Evolutionary conservation across 768 basidiomycete genomes (phyloP).

Genomic region (Hortiboletus flavorubellus): DNA sequence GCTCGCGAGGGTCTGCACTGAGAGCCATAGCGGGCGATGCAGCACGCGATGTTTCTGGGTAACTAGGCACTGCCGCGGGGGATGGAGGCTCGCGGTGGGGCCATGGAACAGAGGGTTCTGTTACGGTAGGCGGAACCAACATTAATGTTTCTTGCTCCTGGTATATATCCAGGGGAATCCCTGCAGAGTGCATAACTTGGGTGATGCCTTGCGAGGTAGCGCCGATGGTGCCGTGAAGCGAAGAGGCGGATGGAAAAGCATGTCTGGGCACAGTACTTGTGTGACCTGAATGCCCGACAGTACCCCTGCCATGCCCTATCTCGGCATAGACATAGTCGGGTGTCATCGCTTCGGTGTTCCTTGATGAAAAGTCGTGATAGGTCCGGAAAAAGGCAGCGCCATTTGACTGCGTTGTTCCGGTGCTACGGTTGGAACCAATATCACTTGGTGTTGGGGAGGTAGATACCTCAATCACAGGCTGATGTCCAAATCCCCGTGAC

Average conservation of each 20-base stretch:
- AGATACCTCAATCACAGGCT: conserved; percentile 61
- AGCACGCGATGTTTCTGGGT: conserved; percentile 42
- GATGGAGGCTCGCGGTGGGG: conserved; percentile 44
- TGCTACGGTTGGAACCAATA: conserved; percentile 53
- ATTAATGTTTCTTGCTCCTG: conserved; percentile 10
- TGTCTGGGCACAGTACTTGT: conserved; percentile 21
- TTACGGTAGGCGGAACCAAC: conserved; percentile 10
- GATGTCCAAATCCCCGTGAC: conserved; percentile 43
- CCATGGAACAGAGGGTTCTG: conserved; percentile 36
- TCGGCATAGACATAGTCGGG: conserved; percentile 76
- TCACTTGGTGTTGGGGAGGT: conserved; percentile 61
- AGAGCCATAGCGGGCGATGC: conserved; percentile 32
- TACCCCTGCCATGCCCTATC: conserved; percentile 69
- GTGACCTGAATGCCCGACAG: conserved; percentile 23
- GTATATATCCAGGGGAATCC: conserved; percentile 23
- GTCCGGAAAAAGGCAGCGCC: conserved; percentile 61
- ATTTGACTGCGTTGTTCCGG: conserved; percentile 49
- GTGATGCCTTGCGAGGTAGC: conserved; percentile 31
- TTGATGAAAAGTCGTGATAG: conserved; percentile 46
- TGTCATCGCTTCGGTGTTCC: conserved; percentile 56
- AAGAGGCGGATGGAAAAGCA: conserved; percentile 19
- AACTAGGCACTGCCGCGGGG: conserved; percentile 30
- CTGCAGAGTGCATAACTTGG: conserved; percentile 35
- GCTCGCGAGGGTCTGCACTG: conserved; percentile 29
- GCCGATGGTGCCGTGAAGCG: conserved; percentile 19